Evolutionary conservation across 2,329 filamentous ascomycete genomes (phyloP).

Genomic region (Zasmidium cellare): DNA sequence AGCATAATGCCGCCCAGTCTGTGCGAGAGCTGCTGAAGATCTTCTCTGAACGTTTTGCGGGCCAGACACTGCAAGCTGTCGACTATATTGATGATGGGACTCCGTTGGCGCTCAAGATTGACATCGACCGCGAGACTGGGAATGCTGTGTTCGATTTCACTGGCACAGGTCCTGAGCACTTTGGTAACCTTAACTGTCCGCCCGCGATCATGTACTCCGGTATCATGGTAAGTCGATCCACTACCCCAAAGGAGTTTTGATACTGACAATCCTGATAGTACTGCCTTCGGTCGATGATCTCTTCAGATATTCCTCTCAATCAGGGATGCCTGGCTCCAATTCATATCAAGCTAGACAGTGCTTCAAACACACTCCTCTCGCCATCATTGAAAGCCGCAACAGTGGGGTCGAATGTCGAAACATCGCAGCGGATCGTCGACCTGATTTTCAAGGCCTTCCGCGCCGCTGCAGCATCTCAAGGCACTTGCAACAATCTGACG

Average conservation of each 20-base stretch:
- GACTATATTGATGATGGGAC: slow-evolving; percentile 48
- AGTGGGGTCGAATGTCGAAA: slow-evolving; percentile 33
- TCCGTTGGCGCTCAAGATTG: slow-evolving; percentile 36
- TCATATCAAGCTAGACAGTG: slow-evolving; percentile 30
- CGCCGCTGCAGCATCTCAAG: slow-evolving; percentile 33
- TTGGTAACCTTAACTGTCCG: slow-evolving; percentile 56
- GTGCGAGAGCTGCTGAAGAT: slow-evolving; percentile 36
- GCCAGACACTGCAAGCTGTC: slow-evolving; percentile 26
- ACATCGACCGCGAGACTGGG: slow-evolving; percentile 35
- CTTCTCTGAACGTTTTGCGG: slow-evolving; percentile 17
- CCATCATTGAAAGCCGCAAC: slow-evolving; percentile 32
- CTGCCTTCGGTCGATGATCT: slow-evolving; percentile 35
- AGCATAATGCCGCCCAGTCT: slow-evolving; percentile 35
- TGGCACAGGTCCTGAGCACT: slow-evolving; percentile 39
- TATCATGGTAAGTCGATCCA: slow-evolving; percentile 56
- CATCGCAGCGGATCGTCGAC: slow-evolving; percentile 35
- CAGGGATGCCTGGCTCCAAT: slow-evolving; percentile 34
- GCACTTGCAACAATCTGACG: slow-evolving; percentile 33
- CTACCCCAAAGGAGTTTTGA: slow-evolving; percentile 33
- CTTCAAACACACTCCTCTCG: slow-evolving; percentile 32
- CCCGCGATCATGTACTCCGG: slow-evolving; percentile 78
- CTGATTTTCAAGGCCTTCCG: slow-evolving; percentile 35
- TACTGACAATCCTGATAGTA: slow-evolving; percentile 37
- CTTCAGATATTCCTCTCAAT: slow-evolving; percentile 52
- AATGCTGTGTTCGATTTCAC: slow-evolving; percentile 43